A percentile compares a stretch with the other conserved stretches of the same genome.
These are phyloP conservation scores for Vitis amurensis DNA, from an alignment of 164 flowering plant species.

Conservation along the genomic window DNA sequence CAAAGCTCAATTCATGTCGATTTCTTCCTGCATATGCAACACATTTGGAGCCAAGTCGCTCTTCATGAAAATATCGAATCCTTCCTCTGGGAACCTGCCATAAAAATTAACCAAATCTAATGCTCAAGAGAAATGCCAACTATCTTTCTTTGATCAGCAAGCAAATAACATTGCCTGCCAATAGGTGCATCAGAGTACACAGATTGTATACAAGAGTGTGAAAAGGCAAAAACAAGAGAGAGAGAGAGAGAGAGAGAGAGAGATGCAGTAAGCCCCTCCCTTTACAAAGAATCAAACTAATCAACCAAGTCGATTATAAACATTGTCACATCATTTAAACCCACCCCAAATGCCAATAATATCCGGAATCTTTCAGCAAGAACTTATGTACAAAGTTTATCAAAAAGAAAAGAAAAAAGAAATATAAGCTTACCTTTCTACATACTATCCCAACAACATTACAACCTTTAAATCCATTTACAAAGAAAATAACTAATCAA, in stretches of 20 bases:
- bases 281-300: too few species aligned
- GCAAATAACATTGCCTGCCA: not conserved
- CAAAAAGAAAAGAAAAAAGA: not conserved
- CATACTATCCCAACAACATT: not conserved
- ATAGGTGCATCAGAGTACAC: not conserved
- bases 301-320: too few species aligned
- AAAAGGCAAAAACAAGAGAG: too few species aligned
- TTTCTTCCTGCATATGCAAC: conserved; percentile 25
- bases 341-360: too few species aligned
- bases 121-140: not conserved
- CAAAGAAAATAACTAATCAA: too few species aligned
- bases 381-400: too few species aligned
- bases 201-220: too few species aligned
- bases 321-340: too few species aligned
- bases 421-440: conserved; percentile 7
- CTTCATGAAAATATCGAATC: not conserved
- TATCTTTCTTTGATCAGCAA: too few species aligned
- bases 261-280: too few species aligned
- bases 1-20: conserved; percentile 23
- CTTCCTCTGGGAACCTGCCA: conserved; percentile 21
- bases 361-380: too few species aligned
- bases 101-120: not conserved
- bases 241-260: too few species aligned
- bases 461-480: not conserved
- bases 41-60: conserved; percentile 8